phyloP scores from a whole-genome alignment of 192 early-diverging fungal genomes.

The Backusella australiensis region DNA sequence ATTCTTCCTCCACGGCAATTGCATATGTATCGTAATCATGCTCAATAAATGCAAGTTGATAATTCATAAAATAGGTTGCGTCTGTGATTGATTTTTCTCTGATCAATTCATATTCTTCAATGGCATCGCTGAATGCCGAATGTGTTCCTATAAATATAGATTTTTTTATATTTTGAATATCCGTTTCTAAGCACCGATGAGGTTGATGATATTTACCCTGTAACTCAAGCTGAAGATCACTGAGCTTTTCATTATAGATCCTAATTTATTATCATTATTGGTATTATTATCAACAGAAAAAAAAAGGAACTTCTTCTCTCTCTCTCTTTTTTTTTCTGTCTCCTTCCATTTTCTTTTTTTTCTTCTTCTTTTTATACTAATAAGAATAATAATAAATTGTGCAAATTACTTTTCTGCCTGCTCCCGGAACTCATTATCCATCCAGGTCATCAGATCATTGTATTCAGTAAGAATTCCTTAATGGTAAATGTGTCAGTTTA shows the following conservation, averaged over 20 bases:
- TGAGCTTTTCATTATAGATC: conserved; percentile 28
- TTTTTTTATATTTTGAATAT: neutral
- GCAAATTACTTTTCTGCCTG: conserved; percentile 22
- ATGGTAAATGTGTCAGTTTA: neutral
- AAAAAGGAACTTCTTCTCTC: neutral
- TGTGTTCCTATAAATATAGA: conserved; percentile 23
- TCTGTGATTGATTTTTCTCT: conserved; percentile 23
- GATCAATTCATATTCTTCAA: conserved; percentile 20
- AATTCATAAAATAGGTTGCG: conserved; percentile 23
- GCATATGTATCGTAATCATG: conserved; percentile 15
- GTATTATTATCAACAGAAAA: neutral
- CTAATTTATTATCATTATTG: neutral
- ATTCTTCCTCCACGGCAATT: conserved; percentile 26
- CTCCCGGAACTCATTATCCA: conserved; percentile 27
- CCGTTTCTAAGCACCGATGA: neutral
- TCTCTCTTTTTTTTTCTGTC: neutral
- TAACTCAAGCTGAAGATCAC: conserved; percentile 26
- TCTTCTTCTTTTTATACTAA: neutral
- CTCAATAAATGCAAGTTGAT: conserved; percentile 25
- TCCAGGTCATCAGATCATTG: conserved; percentile 21
- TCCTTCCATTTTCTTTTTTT: neutral
- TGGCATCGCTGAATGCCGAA: conserved; percentile 18
- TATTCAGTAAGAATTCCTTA: conserved; percentile 6
- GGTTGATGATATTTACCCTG: conserved; percentile 11
- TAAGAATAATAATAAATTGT: neutral